A percentile compares a stretch with the other conserved stretches of the same genome.
phyloP scores from a whole-genome alignment of 306 rosid species.

The Cotoneaster glaucophyllus region DNA sequence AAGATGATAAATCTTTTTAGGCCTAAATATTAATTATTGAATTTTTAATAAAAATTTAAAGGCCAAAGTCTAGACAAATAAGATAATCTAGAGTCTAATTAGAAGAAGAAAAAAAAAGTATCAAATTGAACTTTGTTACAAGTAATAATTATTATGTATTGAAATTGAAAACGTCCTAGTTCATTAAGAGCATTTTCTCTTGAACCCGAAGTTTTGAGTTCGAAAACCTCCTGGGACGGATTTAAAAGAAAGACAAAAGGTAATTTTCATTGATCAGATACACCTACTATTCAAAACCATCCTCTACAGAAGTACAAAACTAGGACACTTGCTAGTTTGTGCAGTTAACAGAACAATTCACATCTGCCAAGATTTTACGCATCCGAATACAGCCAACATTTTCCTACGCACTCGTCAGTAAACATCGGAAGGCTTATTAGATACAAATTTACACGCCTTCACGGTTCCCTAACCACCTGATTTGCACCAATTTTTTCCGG shows the following conservation, averaged over 20 bases:
- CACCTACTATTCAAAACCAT: neutral
- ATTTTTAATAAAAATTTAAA: too few species aligned
- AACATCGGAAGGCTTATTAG: constrained; percentile 6
- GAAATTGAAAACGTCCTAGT: too few species aligned
- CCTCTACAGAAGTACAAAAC: neutral
- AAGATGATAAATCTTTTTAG: too few species aligned
- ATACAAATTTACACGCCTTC: constrained; percentile 8
- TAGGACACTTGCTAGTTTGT: neutral
- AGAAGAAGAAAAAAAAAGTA: neutral
- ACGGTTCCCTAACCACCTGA: constrained; percentile 9
- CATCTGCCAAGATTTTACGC: neutral
- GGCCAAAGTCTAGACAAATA: too few species aligned
- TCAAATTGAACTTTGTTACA: too few species aligned
- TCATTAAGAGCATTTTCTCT: neutral
- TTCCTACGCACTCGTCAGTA: neutral
- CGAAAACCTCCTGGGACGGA: neutral
- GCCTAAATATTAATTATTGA: too few species aligned
- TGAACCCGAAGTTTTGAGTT: neutral
- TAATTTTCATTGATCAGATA: neutral
- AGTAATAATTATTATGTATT: too few species aligned
- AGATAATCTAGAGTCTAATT: too few species aligned
- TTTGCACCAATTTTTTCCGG: constrained; percentile 18
- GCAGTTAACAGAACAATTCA: neutral
- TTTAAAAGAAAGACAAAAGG: neutral
- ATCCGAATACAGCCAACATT: neutral